Base-by-base conservation (phyloP, 352 stramenopile genomes). In the Thraustotheca clavata region DNA sequence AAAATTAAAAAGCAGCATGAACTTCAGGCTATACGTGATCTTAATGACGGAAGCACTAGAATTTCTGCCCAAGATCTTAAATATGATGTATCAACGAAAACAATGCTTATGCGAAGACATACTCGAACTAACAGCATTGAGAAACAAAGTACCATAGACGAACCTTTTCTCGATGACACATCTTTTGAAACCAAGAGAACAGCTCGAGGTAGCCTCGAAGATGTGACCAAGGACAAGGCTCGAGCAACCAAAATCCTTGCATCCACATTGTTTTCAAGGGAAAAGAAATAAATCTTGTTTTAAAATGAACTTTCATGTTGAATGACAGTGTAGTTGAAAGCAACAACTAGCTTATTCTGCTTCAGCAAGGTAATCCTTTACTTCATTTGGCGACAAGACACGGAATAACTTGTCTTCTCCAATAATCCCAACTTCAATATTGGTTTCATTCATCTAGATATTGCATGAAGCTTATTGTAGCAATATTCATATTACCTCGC, bases 311-410 rank as follows among this genome's bases (percentile, higher is more conserved):
- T n/a, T 24, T 47, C 39, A 24, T 47, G 4, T 47, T 47, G n/a
- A 47, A 47, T n/a, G 39, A 47, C n/a, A 47, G 39, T 47, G n/a
- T 24, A 47, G 22, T 47, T 5, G n/a, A 18, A 18, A 2, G 43
- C n/a, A 9, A 9, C 34, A 31, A 24, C 9, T 12, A 46, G 38
- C 68, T 88, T 97, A 99, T 77, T 98, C 96, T 24, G 96, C 94
- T 79, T 99, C 97, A 73, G 99, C 96, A 62, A 99, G 79, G 88
- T 99, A 99, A 83, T 99, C 97, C 76, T 98, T 97, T 72, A 99
- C 96, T 79, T 99, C 96, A 35, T 91, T 90, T 1, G 94, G 94
- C 40, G 89, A 98, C 66, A 99, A 85, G 69, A 99, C 81, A 59
- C 87, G 78, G 77, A 99, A 99, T 74, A 98, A 98, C 67, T 95